Evolutionary conservation across 2,329 filamentous ascomycete species (phyloP), one percentile per base, ranked within the genome.

Genomic region (Aspergillus viridinutans): DNA sequence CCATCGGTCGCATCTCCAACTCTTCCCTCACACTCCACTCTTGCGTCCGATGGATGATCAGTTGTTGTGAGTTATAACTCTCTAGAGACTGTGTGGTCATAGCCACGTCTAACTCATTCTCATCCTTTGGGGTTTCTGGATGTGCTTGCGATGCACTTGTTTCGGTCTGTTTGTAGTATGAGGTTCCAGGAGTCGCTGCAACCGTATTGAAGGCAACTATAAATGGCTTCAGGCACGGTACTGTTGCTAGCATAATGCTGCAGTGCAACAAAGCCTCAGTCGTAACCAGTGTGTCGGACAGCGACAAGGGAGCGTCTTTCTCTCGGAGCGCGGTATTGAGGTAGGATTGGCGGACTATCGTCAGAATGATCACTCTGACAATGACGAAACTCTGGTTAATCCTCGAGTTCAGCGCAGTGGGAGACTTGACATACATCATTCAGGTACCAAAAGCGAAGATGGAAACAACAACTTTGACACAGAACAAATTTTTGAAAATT

Each of bases 161-260:
- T 35, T 35, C 14, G 32, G 32, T 35, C 14, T 35, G 14, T 14
- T 35, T 35, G 32, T 35, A 35, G 32, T 35, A 35, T 14, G 14
- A 35, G 2, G 32, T 35, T 35, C 32, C 14, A 1, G 32, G 32
- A 35, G 32, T 17, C 32, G 12, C 32, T 17, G 32, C 32, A 3
- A 35, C 32, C 17, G 73, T 75, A 57, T 73, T 74, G 65, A 77
- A 76, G 50, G 67, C 69, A 28, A 73, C 68, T 14, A 76, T 73
- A 55, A 77, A 77, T 4, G 72, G 70, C 56, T 75, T 76, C 29
- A 76, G 65, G 25, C 75, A 76, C 3, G 75, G 74, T 14, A 78
- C 65, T 0, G 75, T 78, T 42, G 73, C 72, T 0, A 73, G 66
- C 57, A 76, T 75, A 26, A 79, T 67, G 17, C 74, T 73, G 63